A percentile compares a stretch with the other conserved stretches of the same genome.
Conservation (phyloP, 768 basidiomycete genomes). For the Hemileccinum impolitum region DNA sequence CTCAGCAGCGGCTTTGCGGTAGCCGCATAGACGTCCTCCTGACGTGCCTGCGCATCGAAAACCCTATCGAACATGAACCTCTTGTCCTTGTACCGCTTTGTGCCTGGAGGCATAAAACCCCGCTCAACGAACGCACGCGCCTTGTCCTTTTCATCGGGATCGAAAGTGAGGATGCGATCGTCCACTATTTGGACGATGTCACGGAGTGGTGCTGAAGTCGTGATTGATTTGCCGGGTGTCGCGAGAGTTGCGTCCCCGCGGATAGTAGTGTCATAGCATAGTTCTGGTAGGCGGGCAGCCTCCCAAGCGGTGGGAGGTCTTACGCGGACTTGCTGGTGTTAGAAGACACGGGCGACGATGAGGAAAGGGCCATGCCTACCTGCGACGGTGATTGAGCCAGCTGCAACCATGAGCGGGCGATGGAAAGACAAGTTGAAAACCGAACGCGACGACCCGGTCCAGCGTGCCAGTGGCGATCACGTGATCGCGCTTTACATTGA, state of each 20-base stretch:
- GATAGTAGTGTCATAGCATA: conserved; percentile 64
- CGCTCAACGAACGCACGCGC: conserved; percentile 78
- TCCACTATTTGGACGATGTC: conserved; percentile 88
- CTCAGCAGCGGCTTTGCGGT: conserved; percentile 84
- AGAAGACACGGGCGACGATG: neutral
- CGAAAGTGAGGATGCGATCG: conserved; percentile 93
- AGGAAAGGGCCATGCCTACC: conserved; percentile 40
- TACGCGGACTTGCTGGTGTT: conserved; percentile 67
- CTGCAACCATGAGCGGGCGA: conserved; percentile 59
- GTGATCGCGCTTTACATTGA: conserved; percentile 26
- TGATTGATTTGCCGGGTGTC: conserved; percentile 51
- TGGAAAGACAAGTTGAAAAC: conserved; percentile 27
- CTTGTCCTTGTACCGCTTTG: conserved; percentile 93
- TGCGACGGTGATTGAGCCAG: conserved; percentile 86
- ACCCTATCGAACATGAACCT: conserved; percentile 97
- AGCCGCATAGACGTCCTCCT: conserved; percentile 83
- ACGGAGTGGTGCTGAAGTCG: conserved; percentile 57
- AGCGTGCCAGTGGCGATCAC: conserved; percentile 19
- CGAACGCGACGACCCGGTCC: conserved; percentile 30
- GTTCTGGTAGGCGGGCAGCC: conserved; percentile 78
- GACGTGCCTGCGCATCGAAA: conserved; percentile 75
- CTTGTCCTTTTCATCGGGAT: conserved; percentile 87
- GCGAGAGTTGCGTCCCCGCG: conserved; percentile 87
- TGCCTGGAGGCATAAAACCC: conserved; percentile 81
- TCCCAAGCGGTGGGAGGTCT: conserved; percentile 86